Base-by-base conservation (phyloP, 768 basidiomycete species). In the Lactarius hengduanensis region DNA sequence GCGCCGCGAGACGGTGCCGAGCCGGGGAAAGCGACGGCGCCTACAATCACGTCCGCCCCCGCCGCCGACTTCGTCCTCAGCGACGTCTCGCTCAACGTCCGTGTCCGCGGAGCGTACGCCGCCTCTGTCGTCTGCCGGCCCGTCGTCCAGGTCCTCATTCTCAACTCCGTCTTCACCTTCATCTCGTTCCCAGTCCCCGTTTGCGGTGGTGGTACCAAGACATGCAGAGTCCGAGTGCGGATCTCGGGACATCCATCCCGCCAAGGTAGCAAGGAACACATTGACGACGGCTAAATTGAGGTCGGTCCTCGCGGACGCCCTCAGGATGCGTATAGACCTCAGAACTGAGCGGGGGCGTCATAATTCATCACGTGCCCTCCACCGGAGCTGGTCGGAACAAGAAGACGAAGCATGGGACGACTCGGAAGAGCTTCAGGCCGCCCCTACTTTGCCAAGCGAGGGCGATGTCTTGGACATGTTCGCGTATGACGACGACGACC, bases 381-480 rank as follows among this genome's bases (percentile, higher is more conserved):
- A 16, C 2, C 43, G 11, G 2, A 41, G n/a, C 2, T 32, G 34
- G 22, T 40, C 41, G 15, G 38, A 58, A 15, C 13, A 7, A 36
- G 57, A 36, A 15, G 57, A 57, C 3, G 32, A 34, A 1, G 20
- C 32, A 10, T 16, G 34, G n/a, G 34, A 47, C 22, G 50, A 38
- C 36, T 13, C 36, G 36, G 36, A 45, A 8, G 62, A 59, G 20
- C 40, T 30, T 18, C 28, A 30, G 10, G 16, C 4, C 0, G 4
- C 43, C 15, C 22, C 58, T 45, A 22, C 58, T 38, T 53, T 60
- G 26, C 53, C 53, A 18, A 67, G 66, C 16, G 66, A 67, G 8
- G 58, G 58, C 41, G 66, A 67, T 60, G 62, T 60, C 20, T 60
- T 67, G 62, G 66, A 67, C 45, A 55, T 67, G 62, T 67, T 67